Evolutionary conservation across 208 protist species (phyloP).

Genomic region (Spongospora subterranea): DNA sequence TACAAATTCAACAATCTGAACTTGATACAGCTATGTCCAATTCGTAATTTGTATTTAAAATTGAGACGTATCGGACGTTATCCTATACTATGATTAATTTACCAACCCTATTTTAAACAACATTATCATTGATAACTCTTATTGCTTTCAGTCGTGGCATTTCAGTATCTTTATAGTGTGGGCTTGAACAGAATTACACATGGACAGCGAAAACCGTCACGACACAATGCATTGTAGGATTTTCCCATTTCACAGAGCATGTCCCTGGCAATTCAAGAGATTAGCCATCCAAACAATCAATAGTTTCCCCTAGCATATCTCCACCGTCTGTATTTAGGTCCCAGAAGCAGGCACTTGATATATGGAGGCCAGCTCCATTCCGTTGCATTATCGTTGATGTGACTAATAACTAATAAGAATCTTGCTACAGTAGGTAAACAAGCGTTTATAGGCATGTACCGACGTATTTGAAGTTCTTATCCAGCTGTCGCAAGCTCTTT

Average conservation of each 20-base stretch:
- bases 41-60: not conserved
- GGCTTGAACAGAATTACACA: slow-evolving; percentile 16
- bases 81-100: too few species aligned
- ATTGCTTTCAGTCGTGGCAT: too few species aligned
- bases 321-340: slow-evolving; percentile 39
- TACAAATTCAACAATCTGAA: slow-evolving; percentile 7
- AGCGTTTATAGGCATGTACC: not conserved
- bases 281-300: not conserved
- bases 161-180: too few species aligned
- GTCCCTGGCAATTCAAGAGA: not conserved
- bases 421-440: not conserved
- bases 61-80: not conserved
- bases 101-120: too few species aligned
- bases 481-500: slow-evolving; percentile 33
- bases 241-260: slow-evolving; percentile 49
- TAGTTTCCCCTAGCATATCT: not conserved
- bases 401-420: not conserved
- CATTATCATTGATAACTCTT: slow-evolving; percentile 16
- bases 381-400: slow-evolving; percentile 50
- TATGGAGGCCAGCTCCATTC: slow-evolving; percentile 37
- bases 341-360: slow-evolving; percentile 51
- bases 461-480: slow-evolving; percentile 55
- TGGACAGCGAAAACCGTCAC: slow-evolving; percentile 50
- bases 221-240: slow-evolving; percentile 49
- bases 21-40: not conserved